These are phyloP conservation scores for Colletotrichum sp. DNA, from an alignment of 2,329 filamentous ascomycete species.

Conservation along the genomic window DNA sequence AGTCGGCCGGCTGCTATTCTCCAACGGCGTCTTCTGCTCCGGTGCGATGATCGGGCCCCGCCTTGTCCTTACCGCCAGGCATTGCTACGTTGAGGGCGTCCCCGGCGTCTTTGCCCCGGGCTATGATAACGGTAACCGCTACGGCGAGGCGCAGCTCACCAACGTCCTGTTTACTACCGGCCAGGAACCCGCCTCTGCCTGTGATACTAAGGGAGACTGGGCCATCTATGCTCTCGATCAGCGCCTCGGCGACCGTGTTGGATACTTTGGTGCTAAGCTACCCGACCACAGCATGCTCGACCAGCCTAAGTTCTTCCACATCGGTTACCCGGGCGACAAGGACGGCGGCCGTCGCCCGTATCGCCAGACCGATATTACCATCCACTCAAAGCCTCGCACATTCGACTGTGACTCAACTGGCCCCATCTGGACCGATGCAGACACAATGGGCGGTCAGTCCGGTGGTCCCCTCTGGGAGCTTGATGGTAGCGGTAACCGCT, in stretches of 20 bases:
- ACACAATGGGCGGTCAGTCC: conserved; percentile 22
- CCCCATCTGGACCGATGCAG: conserved; percentile 18
- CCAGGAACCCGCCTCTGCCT: not conserved
- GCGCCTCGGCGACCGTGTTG: conserved; percentile 27
- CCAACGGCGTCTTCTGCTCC: conserved; percentile 27
- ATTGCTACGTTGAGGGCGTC: conserved; percentile 25
- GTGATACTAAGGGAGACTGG: conserved; percentile 28
- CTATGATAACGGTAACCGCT: conserved; percentile 24
- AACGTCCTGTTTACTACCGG: not conserved
- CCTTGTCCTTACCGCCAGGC: conserved; percentile 29
- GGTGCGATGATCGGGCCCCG: conserved; percentile 30
- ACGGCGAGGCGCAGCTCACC: not conserved
- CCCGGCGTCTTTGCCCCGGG: conserved; percentile 26
- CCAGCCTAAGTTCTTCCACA: conserved; percentile 17
- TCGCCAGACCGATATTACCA: not conserved
- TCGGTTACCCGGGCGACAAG: conserved; percentile 26
- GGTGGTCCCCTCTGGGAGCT: conserved; percentile 21
- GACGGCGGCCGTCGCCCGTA: conserved; percentile 18
- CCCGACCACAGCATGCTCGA: conserved; percentile 14
- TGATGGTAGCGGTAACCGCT: not conserved
- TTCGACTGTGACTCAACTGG: conserved; percentile 16
- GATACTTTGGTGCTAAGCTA: conserved; percentile 25
- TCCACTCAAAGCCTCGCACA: not conserved
- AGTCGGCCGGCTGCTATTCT: conserved; percentile 20
- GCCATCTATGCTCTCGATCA: conserved; percentile 27